Conservation (phyloP, 441 rosid species). For the Mallotus japonicus region DNA sequence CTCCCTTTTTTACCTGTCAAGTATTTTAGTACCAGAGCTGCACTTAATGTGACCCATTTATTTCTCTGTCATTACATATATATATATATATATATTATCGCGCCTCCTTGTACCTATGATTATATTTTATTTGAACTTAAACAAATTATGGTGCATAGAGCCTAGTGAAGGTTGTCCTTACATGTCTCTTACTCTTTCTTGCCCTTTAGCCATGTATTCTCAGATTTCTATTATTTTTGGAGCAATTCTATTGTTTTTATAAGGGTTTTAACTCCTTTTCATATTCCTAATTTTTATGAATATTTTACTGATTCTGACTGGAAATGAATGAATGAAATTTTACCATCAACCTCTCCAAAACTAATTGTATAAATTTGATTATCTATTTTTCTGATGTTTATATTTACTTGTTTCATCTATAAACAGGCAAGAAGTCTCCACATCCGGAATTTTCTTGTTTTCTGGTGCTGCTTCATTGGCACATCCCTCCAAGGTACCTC, state of each 20-base stretch:
- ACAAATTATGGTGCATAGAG: background rate
- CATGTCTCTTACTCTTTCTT: background rate
- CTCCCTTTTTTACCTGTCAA: background rate
- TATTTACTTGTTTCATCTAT: slow-evolving; percentile 17
- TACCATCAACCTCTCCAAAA: background rate
- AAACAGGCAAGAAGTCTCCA: slow-evolving; percentile 50
- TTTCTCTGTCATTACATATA: background rate
- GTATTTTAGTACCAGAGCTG: background rate
- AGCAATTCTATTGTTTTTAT: background rate
- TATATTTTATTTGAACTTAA: too few relatives aligned
- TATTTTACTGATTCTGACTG: background rate
- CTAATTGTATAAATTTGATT: background rate
- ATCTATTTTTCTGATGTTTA: background rate
- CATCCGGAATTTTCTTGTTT: slow-evolving; percentile 40
- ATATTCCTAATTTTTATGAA: too few relatives aligned
- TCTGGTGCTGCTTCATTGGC: slow-evolving; percentile 58
- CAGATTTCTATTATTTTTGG: background rate
- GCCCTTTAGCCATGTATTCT: background rate
- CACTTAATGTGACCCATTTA: background rate
- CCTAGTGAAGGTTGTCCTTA: background rate
- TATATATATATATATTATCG: background rate
- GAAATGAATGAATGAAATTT: background rate
- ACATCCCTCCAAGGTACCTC: slow-evolving; percentile 58
- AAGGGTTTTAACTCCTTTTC: background rate
- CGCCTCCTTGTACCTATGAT: background rate